phyloP scores from a whole-genome alignment of 129 eudicot species.

The Helianthus annuus region HanXRQr2.0-SUNRISE NC_035448.2:1789193-1789692 shows the following conservation, averaged over 20 bases:
- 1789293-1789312: neutral
- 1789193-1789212: too few relatives aligned
- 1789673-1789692: slow-evolving; percentile 11
- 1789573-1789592: slow-evolving; percentile 12
- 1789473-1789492: neutral
- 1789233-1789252: too few relatives aligned
- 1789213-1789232: too few relatives aligned
- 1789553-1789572: slow-evolving; percentile 25
- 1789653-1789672: slow-evolving; percentile 18
- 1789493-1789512: slow-evolving; percentile 18
- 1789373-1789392: neutral
- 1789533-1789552: slow-evolving; percentile 26
- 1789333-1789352: neutral
- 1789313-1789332: neutral
- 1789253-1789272: too few relatives aligned
- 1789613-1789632: slow-evolving; percentile 5
- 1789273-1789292: neutral
- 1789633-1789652: slow-evolving; percentile 12
- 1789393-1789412: neutral
- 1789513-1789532: slow-evolving; percentile 24
- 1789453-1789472: neutral
- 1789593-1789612: slow-evolving; percentile 22
- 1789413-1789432: neutral
- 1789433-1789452: slow-evolving; percentile 9
- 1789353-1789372: neutral